A percentile compares a stretch with the other conserved stretches of the same genome.
phyloP scores from a whole-genome alignment of 2,329 filamentous ascomycete species.

The Rhytidhysteron rufulum region DNA sequence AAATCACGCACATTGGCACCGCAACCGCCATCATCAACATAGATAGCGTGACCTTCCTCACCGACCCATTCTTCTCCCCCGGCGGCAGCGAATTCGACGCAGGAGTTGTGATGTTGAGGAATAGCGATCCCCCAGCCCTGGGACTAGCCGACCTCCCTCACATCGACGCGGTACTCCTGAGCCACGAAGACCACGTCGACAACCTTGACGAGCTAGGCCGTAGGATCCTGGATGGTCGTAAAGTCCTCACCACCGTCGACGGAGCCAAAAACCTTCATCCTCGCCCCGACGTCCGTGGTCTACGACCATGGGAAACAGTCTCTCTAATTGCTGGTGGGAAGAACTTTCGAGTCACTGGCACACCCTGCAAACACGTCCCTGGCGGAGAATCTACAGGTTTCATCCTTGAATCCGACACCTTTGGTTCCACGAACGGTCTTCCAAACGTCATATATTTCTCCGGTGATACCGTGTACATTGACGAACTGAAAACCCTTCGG shows the following conservation, averaged over 20 bases:
- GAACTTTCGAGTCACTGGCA: slow-evolving; percentile 39
- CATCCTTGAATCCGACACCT: slow-evolving; percentile 34
- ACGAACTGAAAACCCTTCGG: slow-evolving; percentile 24
- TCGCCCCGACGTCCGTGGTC: slow-evolving; percentile 37
- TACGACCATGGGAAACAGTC: slow-evolving; percentile 26
- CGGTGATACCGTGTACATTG: slow-evolving; percentile 48
- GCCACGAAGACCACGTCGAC: slow-evolving; percentile 50
- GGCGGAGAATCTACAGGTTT: slow-evolving; percentile 47
- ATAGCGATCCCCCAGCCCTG: slow-evolving; percentile 27
- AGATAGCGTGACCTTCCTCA: slow-evolving; percentile 20
- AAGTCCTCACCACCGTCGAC: slow-evolving; percentile 45
- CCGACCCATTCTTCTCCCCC: slow-evolving; percentile 21
- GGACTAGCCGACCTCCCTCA: slow-evolving; percentile 37
- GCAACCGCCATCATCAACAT: slow-evolving; percentile 46
- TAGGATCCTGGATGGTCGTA: slow-evolving; percentile 43
- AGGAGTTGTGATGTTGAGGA: slow-evolving; percentile 1
- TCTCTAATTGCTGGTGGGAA: slow-evolving; percentile 26
- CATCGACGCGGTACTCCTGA: slow-evolving; percentile 49
- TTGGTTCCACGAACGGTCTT: slow-evolving; percentile 35
- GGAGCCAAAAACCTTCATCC: slow-evolving; percentile 44
- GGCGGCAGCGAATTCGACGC: slow-evolving; percentile 7
- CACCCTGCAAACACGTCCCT: slow-evolving; percentile 43
- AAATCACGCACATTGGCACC: slow-evolving; percentile 46
- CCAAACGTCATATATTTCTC: slow-evolving; percentile 50
- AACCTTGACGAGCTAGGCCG: slow-evolving; percentile 49